Evolutionary conservation across 129 eudicot genomes (phyloP).

Genomic region (Chrysanthemum makinoi): DNA sequence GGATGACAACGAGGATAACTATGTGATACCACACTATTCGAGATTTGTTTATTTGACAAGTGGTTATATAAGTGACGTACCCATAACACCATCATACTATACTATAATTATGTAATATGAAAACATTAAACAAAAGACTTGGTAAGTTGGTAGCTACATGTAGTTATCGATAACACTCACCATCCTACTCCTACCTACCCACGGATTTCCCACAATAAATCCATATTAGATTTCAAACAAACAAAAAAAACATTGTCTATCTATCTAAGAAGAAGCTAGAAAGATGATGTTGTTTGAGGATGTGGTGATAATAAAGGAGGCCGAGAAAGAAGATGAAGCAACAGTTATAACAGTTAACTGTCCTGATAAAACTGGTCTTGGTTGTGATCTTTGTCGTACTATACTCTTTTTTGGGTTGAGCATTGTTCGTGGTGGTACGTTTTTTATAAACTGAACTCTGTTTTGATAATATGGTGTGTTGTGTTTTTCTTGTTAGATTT

Average conservation of each 20-base stretch:
- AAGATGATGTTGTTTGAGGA: constrained; percentile 57
- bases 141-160: constrained; percentile 14
- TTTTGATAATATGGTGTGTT: not conserved
- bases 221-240: not conserved
- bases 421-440: constrained; percentile 73
- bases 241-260: not conserved
- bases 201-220: not conserved
- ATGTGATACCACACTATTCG: not conserved
- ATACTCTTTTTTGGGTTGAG: constrained; percentile 66
- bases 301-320: constrained; percentile 52
- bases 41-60: not conserved
- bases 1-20: not conserved
- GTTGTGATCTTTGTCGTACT: constrained; percentile 85
- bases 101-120: not conserved
- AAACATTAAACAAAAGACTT: not conserved
- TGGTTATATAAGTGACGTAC: constrained; percentile 12
- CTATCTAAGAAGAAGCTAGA: not conserved
- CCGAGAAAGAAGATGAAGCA: constrained; percentile 62
- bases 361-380: constrained; percentile 83
- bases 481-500: too few relatives aligned
- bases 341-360: constrained; percentile 74
- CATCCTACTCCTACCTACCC: not conserved
- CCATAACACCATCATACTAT: constrained; percentile 17
- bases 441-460: not conserved
- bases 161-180: constrained; percentile 1